phyloP scores from a whole-genome alignment of 768 basidiomycete species.

The Boletus patriciae region DNA sequence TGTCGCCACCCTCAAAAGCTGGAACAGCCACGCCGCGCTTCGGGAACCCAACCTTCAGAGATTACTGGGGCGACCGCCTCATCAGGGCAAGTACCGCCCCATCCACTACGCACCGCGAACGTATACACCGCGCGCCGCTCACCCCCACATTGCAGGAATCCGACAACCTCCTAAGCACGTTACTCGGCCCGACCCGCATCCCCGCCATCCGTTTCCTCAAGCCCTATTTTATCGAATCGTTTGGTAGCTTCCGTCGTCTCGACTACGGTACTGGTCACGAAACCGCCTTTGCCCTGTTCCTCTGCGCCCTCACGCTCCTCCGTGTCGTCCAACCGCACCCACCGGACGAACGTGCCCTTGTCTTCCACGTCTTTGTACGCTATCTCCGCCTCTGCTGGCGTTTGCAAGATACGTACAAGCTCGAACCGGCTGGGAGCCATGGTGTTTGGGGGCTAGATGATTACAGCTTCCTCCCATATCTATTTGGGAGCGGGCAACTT shows the following conservation, averaged over 20 bases:
- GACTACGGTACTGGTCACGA: slow-evolving; percentile 99
- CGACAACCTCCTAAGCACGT: slow-evolving; percentile 46
- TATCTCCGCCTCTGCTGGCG: slow-evolving; percentile 84
- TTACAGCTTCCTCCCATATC: slow-evolving; percentile 83
- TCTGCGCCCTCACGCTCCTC: slow-evolving; percentile 68
- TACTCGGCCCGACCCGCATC: slow-evolving; percentile 48
- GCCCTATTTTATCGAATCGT: slow-evolving; percentile 78
- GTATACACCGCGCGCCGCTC: not conserved
- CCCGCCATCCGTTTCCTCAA: slow-evolving; percentile 61
- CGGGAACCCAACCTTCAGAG: slow-evolving; percentile 88
- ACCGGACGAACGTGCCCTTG: slow-evolving; percentile 59
- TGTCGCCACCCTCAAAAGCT: slow-evolving; percentile 70
- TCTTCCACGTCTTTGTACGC: slow-evolving; percentile 65
- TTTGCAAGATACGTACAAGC: slow-evolving; percentile 82
- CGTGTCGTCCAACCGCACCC: slow-evolving; percentile 60
- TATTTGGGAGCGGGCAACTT: slow-evolving; percentile 89
- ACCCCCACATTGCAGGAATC: slow-evolving; percentile 43
- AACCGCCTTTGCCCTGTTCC: slow-evolving; percentile 78
- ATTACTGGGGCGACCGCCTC: slow-evolving; percentile 71
- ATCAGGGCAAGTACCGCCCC: slow-evolving; percentile 57
- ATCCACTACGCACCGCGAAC: not conserved
- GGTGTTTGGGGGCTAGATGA: slow-evolving; percentile 99
- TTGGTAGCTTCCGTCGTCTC: slow-evolving; percentile 87
- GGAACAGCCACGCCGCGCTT: slow-evolving; percentile 65
- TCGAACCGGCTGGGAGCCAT: slow-evolving; percentile 96